Percentiles rank a stretch among this genome's conserved stretches.
phyloP scores from a whole-genome alignment of 2,329 filamentous ascomycete genomes.

The Diplodia seriata region DNA sequence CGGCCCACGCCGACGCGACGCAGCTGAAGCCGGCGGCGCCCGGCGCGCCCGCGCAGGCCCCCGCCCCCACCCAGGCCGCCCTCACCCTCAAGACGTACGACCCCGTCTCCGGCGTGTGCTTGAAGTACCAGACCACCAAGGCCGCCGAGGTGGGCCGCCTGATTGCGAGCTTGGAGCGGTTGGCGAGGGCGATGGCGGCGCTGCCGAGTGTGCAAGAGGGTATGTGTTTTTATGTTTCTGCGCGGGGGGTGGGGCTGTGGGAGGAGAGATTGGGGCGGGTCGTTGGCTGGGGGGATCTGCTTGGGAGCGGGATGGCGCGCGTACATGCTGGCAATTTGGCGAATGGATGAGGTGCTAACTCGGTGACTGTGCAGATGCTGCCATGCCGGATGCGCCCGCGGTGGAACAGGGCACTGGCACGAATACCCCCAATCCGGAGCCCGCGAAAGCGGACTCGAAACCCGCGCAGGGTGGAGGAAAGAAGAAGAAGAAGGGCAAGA shows the following conservation, averaged over 20 bases:
- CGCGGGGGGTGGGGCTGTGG: background rate
- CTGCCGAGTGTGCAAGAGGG: too few relatives aligned
- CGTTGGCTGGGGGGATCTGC: background rate
- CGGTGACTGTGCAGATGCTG: constrained; percentile 39
- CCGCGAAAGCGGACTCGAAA: constrained; percentile 34
- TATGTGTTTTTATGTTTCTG: background rate
- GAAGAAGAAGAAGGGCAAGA: constrained; percentile 61
- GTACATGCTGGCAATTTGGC: background rate
- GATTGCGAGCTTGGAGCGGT: constrained; percentile 72
- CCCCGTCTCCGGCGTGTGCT: constrained; percentile 76
- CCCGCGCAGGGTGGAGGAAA: constrained; percentile 45
- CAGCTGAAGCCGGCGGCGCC: constrained; percentile 39
- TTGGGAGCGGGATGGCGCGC: background rate
- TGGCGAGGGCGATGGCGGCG: background rate
- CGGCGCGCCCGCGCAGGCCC: constrained; percentile 36
- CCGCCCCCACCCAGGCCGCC: constrained; percentile 62
- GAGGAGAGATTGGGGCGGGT: background rate
- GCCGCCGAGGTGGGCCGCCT: constrained; percentile 87
- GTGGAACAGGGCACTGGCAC: constrained; percentile 40
- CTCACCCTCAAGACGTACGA: constrained; percentile 92
- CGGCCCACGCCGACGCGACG: constrained; percentile 37
- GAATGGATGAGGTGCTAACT: constrained; percentile 3
- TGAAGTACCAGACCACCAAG: constrained; percentile 93
- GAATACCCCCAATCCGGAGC: constrained; percentile 45
- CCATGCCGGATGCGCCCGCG: constrained; percentile 45